Evolutionary conservation across 345 rosid species (phyloP), one percentile per base, ranked within the genome.

Genomic region (Litchi chinensis): DNA sequence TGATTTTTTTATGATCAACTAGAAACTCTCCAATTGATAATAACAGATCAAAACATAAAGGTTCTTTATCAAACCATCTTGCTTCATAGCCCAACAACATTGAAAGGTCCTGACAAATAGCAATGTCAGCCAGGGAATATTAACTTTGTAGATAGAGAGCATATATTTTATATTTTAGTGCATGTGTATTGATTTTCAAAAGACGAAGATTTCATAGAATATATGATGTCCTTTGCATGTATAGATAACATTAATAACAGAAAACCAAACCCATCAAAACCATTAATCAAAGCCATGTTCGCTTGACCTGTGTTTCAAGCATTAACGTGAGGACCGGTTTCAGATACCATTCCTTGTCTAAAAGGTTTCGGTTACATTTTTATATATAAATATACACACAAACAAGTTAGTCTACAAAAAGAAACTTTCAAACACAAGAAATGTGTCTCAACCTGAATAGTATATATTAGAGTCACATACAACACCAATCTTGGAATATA

Each of bases 401-500:
- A 0, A 46, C 52, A 8, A 46, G 10, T 12, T n/a, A 5, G 1
- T 57, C 5, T 56, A 0, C 5, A 56, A 15, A 59, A 59, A 60
- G 28, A n/a, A 60, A 60, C 16, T 60, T 22, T 21, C 57, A 65
- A 65, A 69, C 59, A 24, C 77, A 85, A 75, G 86, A 75, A 81
- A 85, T 26, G 54, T 46, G 60, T 19, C n/a, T 24, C 16, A 70
- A 16, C 54, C 52, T 69, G 76, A 78, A 70, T 81, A 72, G 79
- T 60, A 80, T 73, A 75, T 28, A 76, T 46, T 11, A 28, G 43
- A 21, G 41, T 80, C 65, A 68, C 19, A 57, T 21, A 57, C 63
- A 57, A 57, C 63, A n/a, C 22, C 77, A 68, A 72, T 76, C 37
- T 84, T 76, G 85, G 90, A 90, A 89, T 88, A 87, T 83, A 82